Evolutionary conservation across 345 rosid genomes (phyloP).

Genomic region (Gossypium bickii): DNA sequence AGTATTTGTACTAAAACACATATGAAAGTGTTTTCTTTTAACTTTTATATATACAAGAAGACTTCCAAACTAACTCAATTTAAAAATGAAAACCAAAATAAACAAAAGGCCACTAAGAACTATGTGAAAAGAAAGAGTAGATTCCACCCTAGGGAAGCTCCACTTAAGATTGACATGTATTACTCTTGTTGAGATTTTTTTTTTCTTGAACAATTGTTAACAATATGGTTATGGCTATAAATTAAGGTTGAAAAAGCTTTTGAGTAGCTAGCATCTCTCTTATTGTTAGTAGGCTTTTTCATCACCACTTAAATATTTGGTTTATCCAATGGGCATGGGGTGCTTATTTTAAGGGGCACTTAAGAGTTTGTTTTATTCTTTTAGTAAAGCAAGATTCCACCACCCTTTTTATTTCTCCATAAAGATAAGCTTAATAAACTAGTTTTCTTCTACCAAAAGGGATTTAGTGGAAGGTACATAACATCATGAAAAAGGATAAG

Average conservation of each 20-base stretch:
- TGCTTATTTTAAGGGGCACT: constrained; percentile 4
- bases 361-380: constrained; percentile 7
- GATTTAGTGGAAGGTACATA: neutral
- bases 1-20: no score
- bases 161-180: neutral
- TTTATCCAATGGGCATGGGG: neutral
- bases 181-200: neutral
- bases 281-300: neutral
- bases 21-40: no score
- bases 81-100: no score
- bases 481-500: constrained; percentile 14
- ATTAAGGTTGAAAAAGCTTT: neutral
- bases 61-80: no score
- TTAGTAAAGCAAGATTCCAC: constrained; percentile 15
- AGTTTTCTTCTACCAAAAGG: neutral
- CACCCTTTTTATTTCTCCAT: neutral
- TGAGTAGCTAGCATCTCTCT: neutral
- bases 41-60: no score
- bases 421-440: constrained; percentile 8
- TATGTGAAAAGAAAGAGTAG: neutral
- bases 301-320: neutral
- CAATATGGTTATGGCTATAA: neutral
- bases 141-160: neutral
- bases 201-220: no score
- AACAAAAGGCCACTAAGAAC: no score